phyloP scores from a whole-genome alignment of 768 basidiomycete species.

The Xanthoconium purpureum region DNA sequence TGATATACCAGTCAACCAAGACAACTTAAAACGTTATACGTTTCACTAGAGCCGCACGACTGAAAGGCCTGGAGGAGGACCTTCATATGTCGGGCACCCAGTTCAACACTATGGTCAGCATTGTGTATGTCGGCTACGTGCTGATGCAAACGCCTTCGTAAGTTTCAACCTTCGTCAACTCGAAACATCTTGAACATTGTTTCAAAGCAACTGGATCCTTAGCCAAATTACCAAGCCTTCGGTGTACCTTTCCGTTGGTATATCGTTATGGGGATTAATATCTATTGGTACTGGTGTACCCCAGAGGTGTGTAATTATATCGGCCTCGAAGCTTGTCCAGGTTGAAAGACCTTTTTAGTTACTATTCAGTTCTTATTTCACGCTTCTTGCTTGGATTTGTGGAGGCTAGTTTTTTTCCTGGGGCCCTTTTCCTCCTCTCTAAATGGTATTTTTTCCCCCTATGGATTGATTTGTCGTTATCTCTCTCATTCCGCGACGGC shows the following conservation, averaged over 20 bases:
- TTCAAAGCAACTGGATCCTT: conserved; percentile 60
- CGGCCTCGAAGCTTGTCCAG: not conserved
- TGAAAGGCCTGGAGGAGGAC: conserved; percentile 67
- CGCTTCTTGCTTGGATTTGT: not conserved
- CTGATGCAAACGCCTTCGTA: conserved; percentile 74
- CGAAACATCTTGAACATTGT: not conserved
- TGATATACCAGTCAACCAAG: not conserved
- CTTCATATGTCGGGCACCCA: conserved; percentile 55
- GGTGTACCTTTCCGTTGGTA: conserved; percentile 54
- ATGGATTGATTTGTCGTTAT: not conserved
- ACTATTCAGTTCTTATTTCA: not conserved
- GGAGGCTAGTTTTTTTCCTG: not conserved
- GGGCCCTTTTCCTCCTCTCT: not conserved
- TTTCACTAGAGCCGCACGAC: conserved; percentile 56
- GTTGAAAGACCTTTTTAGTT: not conserved
- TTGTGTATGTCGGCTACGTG: conserved; percentile 68
- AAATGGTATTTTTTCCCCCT: not conserved
- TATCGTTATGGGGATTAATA: not conserved
- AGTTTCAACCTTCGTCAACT: conserved; percentile 19
- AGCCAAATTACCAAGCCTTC: conserved; percentile 65
- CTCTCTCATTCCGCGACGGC: not conserved
- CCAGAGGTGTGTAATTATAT: not conserved
- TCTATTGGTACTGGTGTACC: not conserved
- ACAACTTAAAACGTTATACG: not conserved
- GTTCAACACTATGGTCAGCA: conserved; percentile 65